Evolutionary conservation across 2,329 filamentous ascomycete genomes (phyloP), one percentile per base, ranked within the genome.

Genomic region (Drechslera avenae): DNA sequence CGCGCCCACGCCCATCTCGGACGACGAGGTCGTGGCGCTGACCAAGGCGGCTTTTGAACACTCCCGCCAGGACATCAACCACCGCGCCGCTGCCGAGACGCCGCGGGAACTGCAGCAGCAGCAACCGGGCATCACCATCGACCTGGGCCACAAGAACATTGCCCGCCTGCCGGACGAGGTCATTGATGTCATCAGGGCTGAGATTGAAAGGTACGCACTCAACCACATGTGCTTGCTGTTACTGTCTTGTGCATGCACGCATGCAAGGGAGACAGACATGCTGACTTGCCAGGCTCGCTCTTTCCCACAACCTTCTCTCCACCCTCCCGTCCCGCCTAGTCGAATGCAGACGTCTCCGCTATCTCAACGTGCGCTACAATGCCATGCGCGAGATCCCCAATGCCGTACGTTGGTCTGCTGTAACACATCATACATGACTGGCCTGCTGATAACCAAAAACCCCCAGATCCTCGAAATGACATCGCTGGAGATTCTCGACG

Each of bases 401-500:
- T 64, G 81, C 81, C 59, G 85, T 88, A 79, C 56, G 84, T 78
- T 42, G 44, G 18, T 47, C 43, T 46, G 28, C 21, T 14, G 47
- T 14, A n/a, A 14, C 10, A 23, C 30, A 13, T 17, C 13, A 14
- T 16, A 12, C 23, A 37, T 14, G 35, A 42, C 31, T 3, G 17
- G 16, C 35, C 30, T 52, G 36, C 48, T 64, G 42, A 59, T 57
- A 21, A 36, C 31, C 6, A 23, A n/a, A 23, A 23, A 4, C 26
- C 34, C 30, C n/a, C 68, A 96, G 91, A 84, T 97, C 51, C 92
- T 93, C 71, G 86, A 91, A 72, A 81, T 97, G 55, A 87, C 85
- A 44, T 89, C 91, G 28, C 83, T 97, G 47, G 92, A 97, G 75
- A 96, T 97, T 52, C 83, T 97, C 54, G 93, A 97, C 75, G 82